phyloP scores from a whole-genome alignment of 345 rosid genomes.

The Dipteronia sinensis region DNA sequence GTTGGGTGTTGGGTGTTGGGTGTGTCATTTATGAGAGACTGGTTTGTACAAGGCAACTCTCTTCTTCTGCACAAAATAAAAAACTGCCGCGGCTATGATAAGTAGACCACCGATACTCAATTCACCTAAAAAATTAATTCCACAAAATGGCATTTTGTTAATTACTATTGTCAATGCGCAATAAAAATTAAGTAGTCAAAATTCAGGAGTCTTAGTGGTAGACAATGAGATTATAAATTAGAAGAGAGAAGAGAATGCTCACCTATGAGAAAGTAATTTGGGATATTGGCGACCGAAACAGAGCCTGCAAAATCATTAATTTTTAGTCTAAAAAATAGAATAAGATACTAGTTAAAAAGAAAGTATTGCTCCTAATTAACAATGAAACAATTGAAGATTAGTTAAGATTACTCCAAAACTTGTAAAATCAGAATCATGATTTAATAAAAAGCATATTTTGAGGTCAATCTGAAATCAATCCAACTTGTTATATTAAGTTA shows the following conservation, averaged over 20 bases:
- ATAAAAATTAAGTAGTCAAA: too few relatives aligned
- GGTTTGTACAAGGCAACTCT: background rate
- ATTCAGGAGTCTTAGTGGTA: too few relatives aligned
- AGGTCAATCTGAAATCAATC: too few relatives aligned
- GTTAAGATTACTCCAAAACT: too few relatives aligned
- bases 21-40: background rate
- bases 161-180: background rate
- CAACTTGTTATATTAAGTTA: too few relatives aligned
- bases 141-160: background rate
- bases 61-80: slow-evolving; percentile 2
- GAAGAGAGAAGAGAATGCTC: background rate
- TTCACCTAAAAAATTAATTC: background rate
- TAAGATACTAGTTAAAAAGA: background rate
- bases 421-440: too few relatives aligned
- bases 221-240: too few relatives aligned
- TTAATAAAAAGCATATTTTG: too few relatives aligned
- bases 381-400: too few relatives aligned
- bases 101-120: background rate
- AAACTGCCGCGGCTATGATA: background rate
- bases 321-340: too few relatives aligned
- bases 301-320: background rate
- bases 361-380: too few relatives aligned
- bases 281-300: background rate
- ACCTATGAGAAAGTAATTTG: background rate
- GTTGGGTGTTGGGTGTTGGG: too few relatives aligned